These are phyloP conservation scores for Pleomassaria siparia DNA, from an alignment of 2,329 filamentous ascomycete species.

Conservation along the genomic window DNA sequence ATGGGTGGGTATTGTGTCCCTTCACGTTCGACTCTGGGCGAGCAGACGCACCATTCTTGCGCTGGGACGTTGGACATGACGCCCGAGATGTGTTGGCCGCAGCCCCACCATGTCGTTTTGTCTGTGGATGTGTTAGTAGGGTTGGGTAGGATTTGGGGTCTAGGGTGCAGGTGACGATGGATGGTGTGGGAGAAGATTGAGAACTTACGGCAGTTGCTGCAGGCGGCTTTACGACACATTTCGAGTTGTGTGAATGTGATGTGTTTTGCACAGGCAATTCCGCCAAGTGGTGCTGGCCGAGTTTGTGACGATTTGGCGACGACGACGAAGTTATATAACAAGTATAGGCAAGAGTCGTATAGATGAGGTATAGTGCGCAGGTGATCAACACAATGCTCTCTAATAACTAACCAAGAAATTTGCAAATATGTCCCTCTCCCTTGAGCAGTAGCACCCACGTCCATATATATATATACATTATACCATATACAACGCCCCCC, in stretches of 20 bases:
- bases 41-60: constrained; percentile 65
- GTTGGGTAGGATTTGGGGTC: constrained; percentile 4
- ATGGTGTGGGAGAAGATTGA: constrained; percentile 1
- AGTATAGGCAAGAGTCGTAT: no score
- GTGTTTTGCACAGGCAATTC: no score
- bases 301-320: no score
- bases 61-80: constrained; percentile 64
- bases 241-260: constrained; percentile 10
- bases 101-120: constrained; percentile 66
- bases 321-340: no score
- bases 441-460: no score
- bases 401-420: no score
- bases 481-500: no score
- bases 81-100: constrained; percentile 61
- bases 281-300: no score
- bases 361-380: no score
- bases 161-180: not conserved
- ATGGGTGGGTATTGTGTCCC: constrained; percentile 67
- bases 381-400: no score
- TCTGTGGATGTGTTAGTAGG: constrained; percentile 33
- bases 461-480: no score
- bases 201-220: constrained; percentile 57
- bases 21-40: constrained; percentile 62
- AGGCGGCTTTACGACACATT: constrained; percentile 70
- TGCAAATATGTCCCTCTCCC: no score